Evolutionary conservation across 176 grass and related monocot species (phyloP).

Genomic region (Hyparrhenia diplandra): DNA sequence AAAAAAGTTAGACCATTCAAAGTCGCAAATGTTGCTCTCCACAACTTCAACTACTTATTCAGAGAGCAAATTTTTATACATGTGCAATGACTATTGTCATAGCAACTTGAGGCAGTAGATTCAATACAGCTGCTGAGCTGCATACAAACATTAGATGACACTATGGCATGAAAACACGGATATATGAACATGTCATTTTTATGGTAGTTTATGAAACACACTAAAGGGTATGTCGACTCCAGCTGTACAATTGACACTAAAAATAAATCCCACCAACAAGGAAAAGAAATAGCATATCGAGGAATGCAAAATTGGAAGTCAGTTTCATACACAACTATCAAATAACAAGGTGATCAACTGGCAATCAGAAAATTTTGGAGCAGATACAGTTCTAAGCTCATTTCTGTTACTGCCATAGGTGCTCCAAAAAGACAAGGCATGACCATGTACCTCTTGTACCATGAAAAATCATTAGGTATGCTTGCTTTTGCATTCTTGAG

Average conservation of each 20-base stretch:
- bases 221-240: neutral
- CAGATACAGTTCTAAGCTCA: neutral
- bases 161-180: neutral
- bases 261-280: neutral
- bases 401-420: conserved; percentile 10
- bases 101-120: neutral
- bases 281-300: neutral
- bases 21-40: neutral
- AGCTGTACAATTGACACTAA: neutral
- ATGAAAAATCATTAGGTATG: conserved; percentile 99
- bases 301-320: neutral
- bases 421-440: conserved; percentile 17
- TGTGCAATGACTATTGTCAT: neutral
- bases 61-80: neutral
- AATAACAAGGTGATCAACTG: conserved; percentile 19
- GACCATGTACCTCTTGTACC: conserved; percentile 87
- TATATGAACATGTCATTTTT: neutral
- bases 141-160: neutral
- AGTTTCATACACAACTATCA: neutral
- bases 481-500: conserved; percentile 99
- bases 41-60: neutral
- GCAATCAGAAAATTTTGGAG: neutral
- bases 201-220: neutral
- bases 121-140: neutral
- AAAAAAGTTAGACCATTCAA: conserved; percentile 11